Evolutionary conservation across 2,329 filamentous ascomycete species (phyloP), one percentile per base, ranked within the genome.

Genomic region (Colletotrichum eremochloae): DNA sequence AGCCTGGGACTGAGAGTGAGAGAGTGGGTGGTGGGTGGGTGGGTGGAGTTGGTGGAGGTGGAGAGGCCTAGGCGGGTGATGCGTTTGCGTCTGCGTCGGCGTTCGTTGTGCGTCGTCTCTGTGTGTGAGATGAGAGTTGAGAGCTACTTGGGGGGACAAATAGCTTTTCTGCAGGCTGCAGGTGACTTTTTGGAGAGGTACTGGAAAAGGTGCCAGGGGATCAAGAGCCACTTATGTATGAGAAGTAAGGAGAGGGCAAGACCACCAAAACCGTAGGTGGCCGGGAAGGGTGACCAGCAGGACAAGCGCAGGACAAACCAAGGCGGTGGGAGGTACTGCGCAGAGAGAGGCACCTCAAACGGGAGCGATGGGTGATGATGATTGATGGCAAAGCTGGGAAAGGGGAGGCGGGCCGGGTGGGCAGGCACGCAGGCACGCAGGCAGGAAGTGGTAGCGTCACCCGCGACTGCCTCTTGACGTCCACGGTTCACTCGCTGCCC

Each of bases 381-480:
- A 48, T 48, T 11, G 44, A 52, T 48, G 33, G 64, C 55, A 29
- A 48, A n/a, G 42, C 50, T 29, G 46, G 48, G 65, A 63, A 55
- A n/a, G 57, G 57, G 57, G 55, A 68, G 40, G 66, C 56, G 57
- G 64, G 9, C 40, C 40, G 33, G 61, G 64, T 40, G 46, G 29
- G 56, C 53, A 38, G 68, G 68, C 68, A 71, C 63, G 38, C 38
- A 40, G 12, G 11, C 11, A 12, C 42, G 33, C 55, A 73, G 68
- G 68, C 71, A 71, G 68, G 48, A 62, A 62, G 62, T 24, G 63
- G 53, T 58, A 73, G 71, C 71, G 68, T 74, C 72, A 72, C 64
- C 56, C 52, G 24, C 61, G 46, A 58, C 64, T 63, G 61, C 48
- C 50, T 56, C 40, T 31, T 31, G 40, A 44, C 50, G 52, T 57